phyloP scores from a whole-genome alignment of 192 early-diverging fungal genomes.

The Rhizophlyctis rosea region DNA sequence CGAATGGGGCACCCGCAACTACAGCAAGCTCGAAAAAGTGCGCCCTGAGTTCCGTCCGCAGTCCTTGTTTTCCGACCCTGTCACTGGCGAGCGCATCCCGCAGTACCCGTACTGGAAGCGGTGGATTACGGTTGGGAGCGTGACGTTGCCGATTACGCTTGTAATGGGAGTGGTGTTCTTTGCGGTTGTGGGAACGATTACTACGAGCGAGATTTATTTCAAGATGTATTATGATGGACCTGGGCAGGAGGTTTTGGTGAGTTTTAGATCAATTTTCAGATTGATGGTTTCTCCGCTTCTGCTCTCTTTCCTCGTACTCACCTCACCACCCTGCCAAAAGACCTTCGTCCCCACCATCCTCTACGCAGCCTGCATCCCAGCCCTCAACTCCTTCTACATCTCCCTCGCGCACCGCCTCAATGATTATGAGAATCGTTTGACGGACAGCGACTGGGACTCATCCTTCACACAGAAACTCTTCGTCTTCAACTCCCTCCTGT shows the following conservation, averaged over 20 bases:
- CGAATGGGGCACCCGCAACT: conserved; percentile 72
- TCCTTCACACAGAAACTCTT: conserved; percentile 82
- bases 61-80: conserved; percentile 50
- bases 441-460: conserved; percentile 64
- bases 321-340: too few species aligned
- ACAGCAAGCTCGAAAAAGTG: conserved; percentile 54
- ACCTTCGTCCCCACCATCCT: conserved; percentile 69
- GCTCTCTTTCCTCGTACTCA: background rate
- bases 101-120: conserved; percentile 70
- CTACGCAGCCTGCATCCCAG: conserved; percentile 71
- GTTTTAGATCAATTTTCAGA: conserved; percentile 2
- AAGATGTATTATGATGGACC: conserved; percentile 83
- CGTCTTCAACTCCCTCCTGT: conserved; percentile 75
- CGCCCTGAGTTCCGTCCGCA: conserved; percentile 72
- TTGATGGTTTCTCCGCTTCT: background rate
- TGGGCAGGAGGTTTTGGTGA: conserved; percentile 42
- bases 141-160: conserved; percentile 47
- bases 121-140: conserved; percentile 38
- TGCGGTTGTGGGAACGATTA: conserved; percentile 51
- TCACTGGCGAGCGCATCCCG: conserved; percentile 72
- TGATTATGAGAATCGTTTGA: conserved; percentile 81
- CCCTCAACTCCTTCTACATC: conserved; percentile 65
- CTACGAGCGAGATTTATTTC: conserved; percentile 66
- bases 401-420: conserved; percentile 60
- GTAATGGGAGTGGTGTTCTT: conserved; percentile 52